Base-by-base conservation (phyloP, 305 asterid genomes). In the Fraxinus latifolia region DNA sequence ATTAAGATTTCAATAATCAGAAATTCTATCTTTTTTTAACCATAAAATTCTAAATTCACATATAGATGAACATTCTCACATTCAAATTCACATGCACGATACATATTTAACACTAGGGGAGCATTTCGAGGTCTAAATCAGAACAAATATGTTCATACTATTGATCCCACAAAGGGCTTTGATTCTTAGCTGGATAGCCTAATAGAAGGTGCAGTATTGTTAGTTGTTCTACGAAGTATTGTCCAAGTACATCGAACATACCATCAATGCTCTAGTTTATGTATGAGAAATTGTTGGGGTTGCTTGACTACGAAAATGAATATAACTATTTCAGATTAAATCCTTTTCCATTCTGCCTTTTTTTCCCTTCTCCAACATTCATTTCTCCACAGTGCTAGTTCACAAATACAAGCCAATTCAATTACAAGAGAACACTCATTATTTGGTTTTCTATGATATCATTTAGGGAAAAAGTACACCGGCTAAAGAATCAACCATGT, bases 401-500 rank as follows among this genome's bases (percentile, higher is more conserved):
- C 32, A 23, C 2, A 62, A 25, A 25, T 62, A 21, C 72, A 62
- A 62, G 74, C 36, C 74, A 67, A 7, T 70, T 70, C 42, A 70
- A 65, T 7, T 31, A 70, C 75, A 29, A 70, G 42, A 70, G 23
- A 65, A 27, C 33, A 70, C 34, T 70, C 42, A 29, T 70, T 31
- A 31, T 70, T 15, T 70, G 75, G 75, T 31, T 31, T 70, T 70
- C 25, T 31, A 5, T 29, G 42, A 32, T 5, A 70, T 23, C 70
- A 62, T 19, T 6, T 12, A 62, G 33, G 71, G 71, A 3, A 62
- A n/a, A 53, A 23, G n/a, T 23, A 70, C 50, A 53, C 58, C 75
- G 75, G 77, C 33, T 42, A 87, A 81, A 81, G 79, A 82, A 78
- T 80, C 81, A 53, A 74, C 70, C 44, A n/a, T 78, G 29, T 80